phyloP scores from a whole-genome alignment of 352 stramenopile species.

The Globisporangium abappressorium region DNA sequence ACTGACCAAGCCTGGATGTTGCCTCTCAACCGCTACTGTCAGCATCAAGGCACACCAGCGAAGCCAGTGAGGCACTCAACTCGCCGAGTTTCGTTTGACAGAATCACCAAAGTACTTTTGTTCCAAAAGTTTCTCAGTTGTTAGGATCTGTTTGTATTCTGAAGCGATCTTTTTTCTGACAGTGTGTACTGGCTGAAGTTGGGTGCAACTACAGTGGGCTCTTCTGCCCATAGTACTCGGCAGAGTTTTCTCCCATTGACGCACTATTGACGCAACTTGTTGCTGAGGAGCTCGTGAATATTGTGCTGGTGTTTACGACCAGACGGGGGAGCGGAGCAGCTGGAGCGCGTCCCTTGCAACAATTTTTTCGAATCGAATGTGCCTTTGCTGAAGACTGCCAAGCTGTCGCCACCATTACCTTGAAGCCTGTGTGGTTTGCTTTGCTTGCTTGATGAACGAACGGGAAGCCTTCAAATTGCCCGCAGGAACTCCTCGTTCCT shows the following conservation, averaged over 20 bases:
- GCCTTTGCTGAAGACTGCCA: no score
- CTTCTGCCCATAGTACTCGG: background rate
- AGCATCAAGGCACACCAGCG: no score
- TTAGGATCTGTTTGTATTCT: background rate
- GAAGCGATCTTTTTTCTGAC: background rate
- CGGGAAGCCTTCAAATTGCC: background rate
- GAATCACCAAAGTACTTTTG: background rate
- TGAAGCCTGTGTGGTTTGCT: background rate
- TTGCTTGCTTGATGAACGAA: background rate
- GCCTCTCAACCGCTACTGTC: no score
- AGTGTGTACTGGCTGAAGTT: background rate
- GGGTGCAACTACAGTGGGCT: background rate
- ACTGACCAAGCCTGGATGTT: no score
- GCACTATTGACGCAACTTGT: background rate
- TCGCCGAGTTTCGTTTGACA: background rate
- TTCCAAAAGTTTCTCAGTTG: background rate
- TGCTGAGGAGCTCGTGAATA: background rate
- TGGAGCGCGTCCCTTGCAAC: background rate
- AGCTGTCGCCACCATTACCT: no score
- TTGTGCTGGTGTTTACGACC: background rate
- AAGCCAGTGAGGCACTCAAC: no score
- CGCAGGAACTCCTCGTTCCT: background rate
- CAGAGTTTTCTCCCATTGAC: background rate
- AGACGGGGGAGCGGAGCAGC: background rate
- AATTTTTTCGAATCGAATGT: background rate